Evolutionary conservation across 2,329 filamentous ascomycete genomes (phyloP).

Genomic region (Neopestalotiopsis clavispora): DNA sequence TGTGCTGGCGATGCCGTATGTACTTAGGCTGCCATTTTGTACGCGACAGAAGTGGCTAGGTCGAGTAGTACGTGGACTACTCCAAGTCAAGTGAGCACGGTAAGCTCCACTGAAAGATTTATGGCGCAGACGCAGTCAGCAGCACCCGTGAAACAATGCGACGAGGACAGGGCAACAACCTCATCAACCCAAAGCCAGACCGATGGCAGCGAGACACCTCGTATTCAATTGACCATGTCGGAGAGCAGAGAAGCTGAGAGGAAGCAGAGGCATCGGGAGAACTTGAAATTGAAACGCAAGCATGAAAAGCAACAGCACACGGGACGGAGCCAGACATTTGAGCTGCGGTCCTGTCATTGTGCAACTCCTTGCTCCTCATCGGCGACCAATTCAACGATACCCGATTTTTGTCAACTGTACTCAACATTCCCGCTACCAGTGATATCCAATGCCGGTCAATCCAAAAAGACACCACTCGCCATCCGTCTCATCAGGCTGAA

Average conservation of each 20-base stretch:
- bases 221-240: not conserved
- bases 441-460: not conserved
- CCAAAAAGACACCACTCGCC: not conserved
- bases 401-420: not conserved
- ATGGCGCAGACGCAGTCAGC: not conserved
- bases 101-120: not conserved
- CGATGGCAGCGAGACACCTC: not conserved
- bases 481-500: conserved; percentile 10
- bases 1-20: not conserved
- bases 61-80: not conserved
- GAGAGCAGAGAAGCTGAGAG: conserved; percentile 2
- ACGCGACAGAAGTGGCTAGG: not conserved
- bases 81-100: not conserved
- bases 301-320: not conserved
- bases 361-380: conserved; percentile 7
- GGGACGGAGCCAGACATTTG: conserved; percentile 1
- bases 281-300: conserved; percentile 2
- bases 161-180: not conserved
- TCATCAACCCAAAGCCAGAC: not conserved
- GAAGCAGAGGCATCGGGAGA: conserved; percentile 4
- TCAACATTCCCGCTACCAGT: not conserved
- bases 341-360: not conserved
- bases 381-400: not conserved
- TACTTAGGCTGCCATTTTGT: not conserved
- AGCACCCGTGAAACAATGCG: too few species aligned